These are phyloP conservation scores for Schwanniomyces etchellsii DNA, from an alignment of 1,139 yeast species.

Conservation along the genomic window DNA sequence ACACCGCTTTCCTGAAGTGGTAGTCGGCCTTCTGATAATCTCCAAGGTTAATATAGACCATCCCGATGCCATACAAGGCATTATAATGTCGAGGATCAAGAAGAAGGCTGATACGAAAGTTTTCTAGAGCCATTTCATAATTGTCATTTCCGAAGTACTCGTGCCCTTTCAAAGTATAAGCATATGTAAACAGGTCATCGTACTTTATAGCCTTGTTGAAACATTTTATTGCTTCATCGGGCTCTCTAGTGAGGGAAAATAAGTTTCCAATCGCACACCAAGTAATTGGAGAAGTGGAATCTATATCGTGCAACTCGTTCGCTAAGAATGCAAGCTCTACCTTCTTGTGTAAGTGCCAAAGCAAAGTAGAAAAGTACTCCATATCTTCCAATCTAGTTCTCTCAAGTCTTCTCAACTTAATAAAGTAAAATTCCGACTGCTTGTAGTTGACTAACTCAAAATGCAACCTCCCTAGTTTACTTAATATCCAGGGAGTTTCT, in stretches of 20 bases:
- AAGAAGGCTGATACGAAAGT: slow-evolving; percentile 73
- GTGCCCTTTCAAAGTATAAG: slow-evolving; percentile 91
- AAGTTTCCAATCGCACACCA: slow-evolving; percentile 94
- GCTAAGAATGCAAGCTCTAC: slow-evolving; percentile 77
- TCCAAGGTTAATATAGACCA: slow-evolving; percentile 86
- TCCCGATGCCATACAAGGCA: slow-evolving; percentile 94
- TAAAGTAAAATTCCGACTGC: slow-evolving; percentile 63
- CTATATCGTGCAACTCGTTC: slow-evolving; percentile 69
- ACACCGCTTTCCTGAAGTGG: slow-evolving; percentile 82
- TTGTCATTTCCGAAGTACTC: slow-evolving; percentile 87
- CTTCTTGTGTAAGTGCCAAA: slow-evolving; percentile 90
- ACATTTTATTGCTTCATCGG: slow-evolving; percentile 86
- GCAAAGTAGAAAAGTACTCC: slow-evolving; percentile 84
- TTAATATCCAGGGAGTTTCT: slow-evolving; percentile 81
- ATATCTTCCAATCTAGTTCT: slow-evolving; percentile 82
- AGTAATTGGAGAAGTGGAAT: slow-evolving; percentile 66
- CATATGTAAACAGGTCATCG: slow-evolving; percentile 75
- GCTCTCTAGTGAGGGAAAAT: slow-evolving; percentile 76
- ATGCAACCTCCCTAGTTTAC: slow-evolving; percentile 73
- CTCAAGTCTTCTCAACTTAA: slow-evolving; percentile 59
- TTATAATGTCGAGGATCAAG: slow-evolving; percentile 84
- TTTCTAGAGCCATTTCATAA: slow-evolving; percentile 81
- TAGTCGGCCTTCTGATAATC: slow-evolving; percentile 79
- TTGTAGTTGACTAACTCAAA: slow-evolving; percentile 86
- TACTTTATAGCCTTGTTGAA: slow-evolving; percentile 73